Conservation (phyloP, 2,329 filamentous ascomycete genomes). For the Fusarium sp. region DNA sequence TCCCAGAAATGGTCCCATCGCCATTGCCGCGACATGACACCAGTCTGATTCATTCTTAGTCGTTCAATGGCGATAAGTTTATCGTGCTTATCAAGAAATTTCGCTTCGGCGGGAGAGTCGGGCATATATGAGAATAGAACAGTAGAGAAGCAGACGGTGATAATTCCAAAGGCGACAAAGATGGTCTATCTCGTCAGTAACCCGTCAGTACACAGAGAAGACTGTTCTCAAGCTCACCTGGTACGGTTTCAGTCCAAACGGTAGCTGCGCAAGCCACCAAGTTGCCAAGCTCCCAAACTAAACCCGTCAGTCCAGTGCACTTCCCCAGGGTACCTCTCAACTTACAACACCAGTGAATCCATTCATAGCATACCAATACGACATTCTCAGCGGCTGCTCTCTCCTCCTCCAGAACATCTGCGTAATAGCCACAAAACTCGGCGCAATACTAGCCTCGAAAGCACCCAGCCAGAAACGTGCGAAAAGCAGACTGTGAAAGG, state of each 20-base stretch:
- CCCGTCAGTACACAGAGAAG: fast-evolving
- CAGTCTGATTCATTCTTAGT: conserved; percentile 60
- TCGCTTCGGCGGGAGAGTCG: conserved; percentile 68
- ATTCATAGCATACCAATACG: conserved; percentile 35
- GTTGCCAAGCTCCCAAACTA: conserved; percentile 32
- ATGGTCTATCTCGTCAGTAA: conserved; percentile 26
- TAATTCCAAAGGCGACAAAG: conserved; percentile 47
- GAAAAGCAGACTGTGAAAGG: conserved; percentile 56
- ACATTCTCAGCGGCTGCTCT: conserved; percentile 44
- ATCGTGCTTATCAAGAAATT: conserved; percentile 64
- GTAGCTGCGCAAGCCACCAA: conserved; percentile 30
- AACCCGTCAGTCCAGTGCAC: fast-evolving
- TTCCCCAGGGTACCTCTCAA: fast-evolving
- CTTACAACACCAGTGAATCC: conserved; percentile 26
- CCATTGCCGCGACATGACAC: conserved; percentile 51
- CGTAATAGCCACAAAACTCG: conserved; percentile 45
- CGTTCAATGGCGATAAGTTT: conserved; percentile 67
- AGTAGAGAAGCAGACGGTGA: conserved; percentile 56
- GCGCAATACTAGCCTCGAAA: conserved; percentile 56
- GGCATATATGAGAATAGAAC: conserved; percentile 68
- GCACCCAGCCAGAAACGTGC: conserved; percentile 56
- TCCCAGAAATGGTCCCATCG: conserved; percentile 54
- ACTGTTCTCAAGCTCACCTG: background rate
- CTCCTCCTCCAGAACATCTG: conserved; percentile 50
- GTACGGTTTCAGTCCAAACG: conserved; percentile 23